Conservation (phyloP, 2,329 filamentous ascomycete species). For the Fusarium sp. region DNA sequence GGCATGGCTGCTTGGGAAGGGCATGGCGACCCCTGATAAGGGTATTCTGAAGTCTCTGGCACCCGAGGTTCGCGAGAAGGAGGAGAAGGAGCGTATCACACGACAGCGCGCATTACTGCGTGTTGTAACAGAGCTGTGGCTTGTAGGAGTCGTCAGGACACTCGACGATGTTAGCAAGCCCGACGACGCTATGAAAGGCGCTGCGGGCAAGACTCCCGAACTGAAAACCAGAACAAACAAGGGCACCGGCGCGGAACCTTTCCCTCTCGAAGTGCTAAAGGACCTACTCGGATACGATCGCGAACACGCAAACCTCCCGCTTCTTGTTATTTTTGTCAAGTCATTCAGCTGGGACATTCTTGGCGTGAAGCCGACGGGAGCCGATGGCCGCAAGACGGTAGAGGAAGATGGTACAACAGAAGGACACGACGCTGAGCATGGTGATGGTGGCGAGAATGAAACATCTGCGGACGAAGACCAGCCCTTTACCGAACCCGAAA, state of each 20-base stretch:
- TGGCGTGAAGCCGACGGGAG: constrained; percentile 76
- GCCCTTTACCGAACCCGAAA: constrained; percentile 78
- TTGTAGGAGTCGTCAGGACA: constrained; percentile 87
- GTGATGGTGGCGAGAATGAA: constrained; percentile 49
- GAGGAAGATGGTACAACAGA: constrained; percentile 80
- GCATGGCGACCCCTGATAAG: constrained; percentile 91
- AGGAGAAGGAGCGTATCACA: constrained; percentile 92
- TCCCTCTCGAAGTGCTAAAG: constrained; percentile 97
- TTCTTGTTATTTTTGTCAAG: constrained; percentile 96
- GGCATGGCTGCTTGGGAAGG: constrained; percentile 91
- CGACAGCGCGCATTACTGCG: constrained; percentile 88
- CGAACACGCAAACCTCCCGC: constrained; percentile 88
- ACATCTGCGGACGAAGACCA: constrained; percentile 66
- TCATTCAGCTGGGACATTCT: constrained; percentile 96
- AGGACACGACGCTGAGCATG: constrained; percentile 53
- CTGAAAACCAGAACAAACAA: constrained; percentile 68
- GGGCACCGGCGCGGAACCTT: constrained; percentile 82
- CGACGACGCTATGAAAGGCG: constrained; percentile 72
- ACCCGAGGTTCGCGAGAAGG: constrained; percentile 87
- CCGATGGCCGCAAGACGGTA: constrained; percentile 84
- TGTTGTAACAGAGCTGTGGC: constrained; percentile 95
- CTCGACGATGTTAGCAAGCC: constrained; percentile 74
- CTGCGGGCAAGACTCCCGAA: constrained; percentile 71
- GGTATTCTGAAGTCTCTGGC: constrained; percentile 80
- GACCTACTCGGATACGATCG: constrained; percentile 93